A percentile compares a stretch with the other conserved stretches of the same genome.
These are phyloP conservation scores for Coffea humblotiana DNA, from an alignment of 305 asterid species.

Conservation along the genomic window DNA sequence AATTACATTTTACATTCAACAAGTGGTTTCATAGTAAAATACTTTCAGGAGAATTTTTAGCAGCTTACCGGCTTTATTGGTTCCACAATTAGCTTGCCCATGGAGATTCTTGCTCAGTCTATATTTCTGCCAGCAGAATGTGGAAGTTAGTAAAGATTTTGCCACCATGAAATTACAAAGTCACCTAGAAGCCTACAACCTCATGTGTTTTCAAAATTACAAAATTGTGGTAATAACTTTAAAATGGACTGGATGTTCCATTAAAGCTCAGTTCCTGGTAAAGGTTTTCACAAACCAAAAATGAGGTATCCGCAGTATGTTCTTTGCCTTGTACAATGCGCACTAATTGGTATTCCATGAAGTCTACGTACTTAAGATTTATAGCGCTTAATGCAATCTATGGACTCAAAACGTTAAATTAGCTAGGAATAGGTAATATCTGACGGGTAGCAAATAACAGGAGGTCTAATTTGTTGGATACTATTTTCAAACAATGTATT, in stretches of 20 bases:
- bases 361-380: background rate
- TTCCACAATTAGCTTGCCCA: conserved; percentile 63
- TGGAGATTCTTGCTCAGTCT: conserved; percentile 89
- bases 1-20: conserved; percentile 8
- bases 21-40: conserved; percentile 3
- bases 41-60: conserved; percentile 21
- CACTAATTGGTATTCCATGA: background rate
- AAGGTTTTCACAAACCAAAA: background rate
- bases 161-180: background rate
- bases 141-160: conserved; percentile 19
- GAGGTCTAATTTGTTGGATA: conserved; percentile 9
- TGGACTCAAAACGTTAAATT: background rate
- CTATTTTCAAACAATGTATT: conserved; percentile 14
- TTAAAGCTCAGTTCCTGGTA: background rate
- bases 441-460: conserved; percentile 8
- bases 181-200: background rate
- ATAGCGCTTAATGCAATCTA: background rate
- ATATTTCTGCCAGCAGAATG: conserved; percentile 65
- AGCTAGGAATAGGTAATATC: background rate
- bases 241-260: background rate
- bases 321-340: background rate
- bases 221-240: background rate
- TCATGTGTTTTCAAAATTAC: background rate
- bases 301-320: background rate
- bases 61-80: conserved; percentile 69